These are phyloP conservation scores for Mariannaea sp. DNA, from an alignment of 2,329 filamentous ascomycete species.

Conservation along the genomic window DNA sequence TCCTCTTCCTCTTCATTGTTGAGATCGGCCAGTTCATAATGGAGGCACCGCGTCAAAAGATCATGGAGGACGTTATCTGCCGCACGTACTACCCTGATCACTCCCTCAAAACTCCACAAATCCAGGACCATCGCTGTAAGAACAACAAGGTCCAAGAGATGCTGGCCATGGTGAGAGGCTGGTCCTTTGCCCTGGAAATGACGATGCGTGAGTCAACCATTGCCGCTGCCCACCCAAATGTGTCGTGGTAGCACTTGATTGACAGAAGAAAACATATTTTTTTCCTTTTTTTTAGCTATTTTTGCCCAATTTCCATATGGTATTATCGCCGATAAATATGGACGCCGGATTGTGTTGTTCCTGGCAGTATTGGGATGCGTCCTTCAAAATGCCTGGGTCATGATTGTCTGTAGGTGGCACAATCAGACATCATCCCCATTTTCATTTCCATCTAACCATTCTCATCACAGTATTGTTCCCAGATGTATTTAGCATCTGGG, in stretches of 20 bases:
- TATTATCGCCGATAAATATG: conserved; percentile 53
- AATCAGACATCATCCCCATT: neutral
- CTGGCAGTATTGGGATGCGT: conserved; percentile 42
- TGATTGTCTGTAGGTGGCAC: conserved; percentile 41
- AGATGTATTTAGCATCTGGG: conserved; percentile 48
- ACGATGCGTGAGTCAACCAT: conserved; percentile 47
- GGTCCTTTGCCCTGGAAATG: conserved; percentile 50
- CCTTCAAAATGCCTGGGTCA: conserved; percentile 37
- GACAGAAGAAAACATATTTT: neutral
- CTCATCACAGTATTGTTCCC: conserved; percentile 44
- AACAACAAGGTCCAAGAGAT: conserved; percentile 53
- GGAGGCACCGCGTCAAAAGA: conserved; percentile 51
- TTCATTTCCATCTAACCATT: conserved; percentile 22
- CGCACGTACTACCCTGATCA: conserved; percentile 51
- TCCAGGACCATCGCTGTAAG: conserved; percentile 55
- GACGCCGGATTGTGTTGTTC: conserved; percentile 48
- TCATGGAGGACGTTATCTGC: conserved; percentile 61
- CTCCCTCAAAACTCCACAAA: conserved; percentile 34
- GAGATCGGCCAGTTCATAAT: conserved; percentile 47
- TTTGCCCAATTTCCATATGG: conserved; percentile 53
- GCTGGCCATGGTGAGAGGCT: conserved; percentile 57
- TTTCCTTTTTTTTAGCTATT: conserved; percentile 39
- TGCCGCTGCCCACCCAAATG: neutral
- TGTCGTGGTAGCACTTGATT: too few species aligned
- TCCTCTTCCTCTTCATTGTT: conserved; percentile 49